A percentile compares a stretch with the other conserved stretches of the same genome.
Conservation (phyloP, 495 filamentous ascomycete genomes). For the Cladorrhinum samala region DNA sequence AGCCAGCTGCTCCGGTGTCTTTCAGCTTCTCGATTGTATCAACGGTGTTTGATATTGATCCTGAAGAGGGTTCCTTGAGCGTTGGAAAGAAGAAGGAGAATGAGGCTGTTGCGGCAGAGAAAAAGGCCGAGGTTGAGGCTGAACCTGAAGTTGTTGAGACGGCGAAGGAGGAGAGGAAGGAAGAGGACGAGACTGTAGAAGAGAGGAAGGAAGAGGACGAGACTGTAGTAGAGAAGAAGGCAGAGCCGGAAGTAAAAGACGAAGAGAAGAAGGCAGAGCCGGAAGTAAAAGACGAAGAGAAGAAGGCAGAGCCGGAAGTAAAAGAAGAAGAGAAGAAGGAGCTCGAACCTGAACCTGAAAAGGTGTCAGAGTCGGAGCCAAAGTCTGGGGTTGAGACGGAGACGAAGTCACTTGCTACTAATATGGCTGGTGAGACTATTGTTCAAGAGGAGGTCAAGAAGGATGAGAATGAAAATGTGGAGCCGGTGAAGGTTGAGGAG, state of each 20-base stretch:
- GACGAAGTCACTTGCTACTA: slow-evolving; percentile 42
- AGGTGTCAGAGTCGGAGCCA: neutral
- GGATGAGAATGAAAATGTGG: slow-evolving; percentile 27
- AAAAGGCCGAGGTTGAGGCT: slow-evolving; percentile 26
- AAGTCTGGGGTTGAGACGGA: slow-evolving; percentile 6
- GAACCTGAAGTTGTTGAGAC: slow-evolving; percentile 32
- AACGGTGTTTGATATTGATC: slow-evolving; percentile 46
- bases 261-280: slow-evolving; percentile 4
- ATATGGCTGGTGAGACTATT: slow-evolving; percentile 51
- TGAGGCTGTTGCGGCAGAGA: neutral
- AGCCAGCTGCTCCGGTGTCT: slow-evolving; percentile 1
- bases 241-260: slow-evolving; percentile 21
- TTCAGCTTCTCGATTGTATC: slow-evolving; percentile 35
- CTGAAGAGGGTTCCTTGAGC: slow-evolving; percentile 42
- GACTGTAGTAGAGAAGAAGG: slow-evolving; percentile 14
- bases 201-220: slow-evolving; percentile 18
- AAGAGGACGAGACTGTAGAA: slow-evolving; percentile 16
- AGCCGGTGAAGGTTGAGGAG: slow-evolving; percentile 30
- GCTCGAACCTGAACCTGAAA: slow-evolving; percentile 2
- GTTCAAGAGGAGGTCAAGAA: slow-evolving; percentile 35
- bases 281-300: neutral
- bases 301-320: slow-evolving; percentile 8
- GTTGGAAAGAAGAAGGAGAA: slow-evolving; percentile 18
- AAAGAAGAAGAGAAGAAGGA: slow-evolving; percentile 11
- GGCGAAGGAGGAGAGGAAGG: neutral